A percentile compares a stretch with the other conserved stretches of the same genome.
These are phyloP conservation scores for Fusarium verrucosum DNA, from an alignment of 2,329 filamentous ascomycete species.

Conservation along the genomic window DNA sequence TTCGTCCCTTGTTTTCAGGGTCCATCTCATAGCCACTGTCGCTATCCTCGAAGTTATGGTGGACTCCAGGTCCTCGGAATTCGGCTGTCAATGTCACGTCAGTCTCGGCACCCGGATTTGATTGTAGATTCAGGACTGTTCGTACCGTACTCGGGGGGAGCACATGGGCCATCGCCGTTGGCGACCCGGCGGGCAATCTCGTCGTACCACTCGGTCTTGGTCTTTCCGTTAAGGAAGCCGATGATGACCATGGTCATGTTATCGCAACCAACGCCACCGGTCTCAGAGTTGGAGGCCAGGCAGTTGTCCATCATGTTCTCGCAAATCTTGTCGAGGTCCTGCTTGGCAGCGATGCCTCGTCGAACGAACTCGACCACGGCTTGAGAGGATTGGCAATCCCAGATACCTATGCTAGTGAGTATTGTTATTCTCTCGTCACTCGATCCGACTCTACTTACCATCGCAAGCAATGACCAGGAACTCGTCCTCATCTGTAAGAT, in stretches of 20 bases:
- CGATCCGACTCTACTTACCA: slow-evolving; percentile 64
- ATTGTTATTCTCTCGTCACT: slow-evolving; percentile 19
- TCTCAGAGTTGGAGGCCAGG: slow-evolving; percentile 96
- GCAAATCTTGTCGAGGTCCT: slow-evolving; percentile 92
- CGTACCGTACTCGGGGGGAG: slow-evolving; percentile 99
- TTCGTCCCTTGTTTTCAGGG: slow-evolving; percentile 69
- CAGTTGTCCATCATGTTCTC: slow-evolving; percentile 99
- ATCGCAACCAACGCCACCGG: slow-evolving; percentile 96
- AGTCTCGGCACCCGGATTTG: slow-evolving; percentile 14
- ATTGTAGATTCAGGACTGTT: slow-evolving; percentile 56
- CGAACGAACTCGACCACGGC: slow-evolving; percentile 96
- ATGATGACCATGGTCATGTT: slow-evolving; percentile 99
- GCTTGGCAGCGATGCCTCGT: slow-evolving; percentile 94
- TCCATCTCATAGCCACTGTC: slow-evolving; percentile 81
- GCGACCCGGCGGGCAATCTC: slow-evolving; percentile 93
- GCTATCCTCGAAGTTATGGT: slow-evolving; percentile 84
- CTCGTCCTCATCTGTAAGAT: slow-evolving; percentile 91
- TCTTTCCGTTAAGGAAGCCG: slow-evolving; percentile 88
- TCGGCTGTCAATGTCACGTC: slow-evolving; percentile 65
- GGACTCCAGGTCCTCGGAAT: slow-evolving; percentile 83
- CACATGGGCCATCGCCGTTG: slow-evolving; percentile 96
- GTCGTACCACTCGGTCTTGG: slow-evolving; percentile 98
- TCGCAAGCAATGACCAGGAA: slow-evolving; percentile 94
- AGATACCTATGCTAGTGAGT: slow-evolving; percentile 76
- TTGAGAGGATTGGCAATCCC: slow-evolving; percentile 99